Evolutionary conservation across 192 early-diverging fungal species (phyloP).

Genomic region (Radiomyces spectabilis): DNA sequence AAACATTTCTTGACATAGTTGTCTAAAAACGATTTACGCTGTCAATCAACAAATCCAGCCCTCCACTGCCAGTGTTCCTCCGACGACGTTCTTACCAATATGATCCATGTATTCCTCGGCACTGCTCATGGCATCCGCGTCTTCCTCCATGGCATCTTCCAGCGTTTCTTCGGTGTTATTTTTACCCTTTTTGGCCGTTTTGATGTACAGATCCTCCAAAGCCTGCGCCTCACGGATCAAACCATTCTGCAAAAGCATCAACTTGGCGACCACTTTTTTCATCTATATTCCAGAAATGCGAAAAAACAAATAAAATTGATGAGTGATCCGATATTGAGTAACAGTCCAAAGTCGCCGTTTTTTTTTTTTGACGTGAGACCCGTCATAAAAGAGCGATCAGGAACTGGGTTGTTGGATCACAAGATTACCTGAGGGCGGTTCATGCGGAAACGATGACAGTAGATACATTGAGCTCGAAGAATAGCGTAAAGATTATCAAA

Average conservation of each 20-base stretch:
- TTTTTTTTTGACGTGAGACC: too few species aligned
- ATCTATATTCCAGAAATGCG: conserved; percentile 21
- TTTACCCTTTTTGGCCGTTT: conserved; percentile 33
- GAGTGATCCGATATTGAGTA: too few species aligned
- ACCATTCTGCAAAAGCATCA: conserved; percentile 80
- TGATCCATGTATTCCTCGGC: conserved; percentile 51
- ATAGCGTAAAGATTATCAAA: conserved; percentile 87
- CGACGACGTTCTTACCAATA: conserved; percentile 46
- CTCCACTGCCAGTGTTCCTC: too few species aligned
- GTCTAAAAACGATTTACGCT: too few species aligned
- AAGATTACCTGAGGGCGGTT: conserved; percentile 44
- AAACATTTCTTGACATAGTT: conserved; percentile 45
- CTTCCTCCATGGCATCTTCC: conserved; percentile 44
- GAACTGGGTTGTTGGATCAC: not conserved
- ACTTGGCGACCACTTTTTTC: conserved; percentile 65
- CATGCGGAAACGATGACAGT: conserved; percentile 81
- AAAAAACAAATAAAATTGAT: not conserved
- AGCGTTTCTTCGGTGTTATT: conserved; percentile 30
- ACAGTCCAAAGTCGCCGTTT: too few species aligned
- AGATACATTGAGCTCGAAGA: conserved; percentile 79
- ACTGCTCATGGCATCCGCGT: conserved; percentile 33
- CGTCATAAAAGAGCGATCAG: not conserved
- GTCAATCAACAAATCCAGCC: too few species aligned
- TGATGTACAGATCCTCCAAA: conserved; percentile 56
- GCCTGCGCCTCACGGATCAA: conserved; percentile 75